phyloP scores from a whole-genome alignment of 75 land plant genomes.

The Isoetes taiwanensis region DNA sequence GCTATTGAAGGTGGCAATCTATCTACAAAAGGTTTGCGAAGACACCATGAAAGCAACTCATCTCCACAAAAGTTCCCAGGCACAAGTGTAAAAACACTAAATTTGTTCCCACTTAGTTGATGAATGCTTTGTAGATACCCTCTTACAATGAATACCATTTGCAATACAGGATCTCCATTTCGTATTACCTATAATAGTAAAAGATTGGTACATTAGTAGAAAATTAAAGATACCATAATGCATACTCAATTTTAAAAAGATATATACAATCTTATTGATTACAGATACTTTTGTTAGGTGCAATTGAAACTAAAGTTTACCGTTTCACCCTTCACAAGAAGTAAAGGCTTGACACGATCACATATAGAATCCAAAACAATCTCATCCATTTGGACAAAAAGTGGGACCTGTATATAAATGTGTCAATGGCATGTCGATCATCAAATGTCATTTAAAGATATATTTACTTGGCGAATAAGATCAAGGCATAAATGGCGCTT shows the following conservation, averaged over 20 bases:
- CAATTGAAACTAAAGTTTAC: background rate
- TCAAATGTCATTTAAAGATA: background rate
- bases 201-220: too few relatives aligned
- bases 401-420: background rate
- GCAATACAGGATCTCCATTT: background rate
- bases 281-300: too few relatives aligned
- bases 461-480: background rate
- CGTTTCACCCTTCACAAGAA: background rate
- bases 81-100: background rate
- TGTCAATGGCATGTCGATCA: background rate
- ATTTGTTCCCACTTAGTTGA: background rate
- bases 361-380: background rate
- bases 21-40: background rate
- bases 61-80: slow-evolving; percentile 7
- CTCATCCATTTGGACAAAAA: slow-evolving; percentile 1
- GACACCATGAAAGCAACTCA: background rate
- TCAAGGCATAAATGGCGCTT: background rate
- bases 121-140: background rate
- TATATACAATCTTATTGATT: too few relatives aligned
- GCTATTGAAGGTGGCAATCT: slow-evolving; percentile 7
- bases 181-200: background rate
- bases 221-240: too few relatives aligned
- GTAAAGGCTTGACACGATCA: background rate
- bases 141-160: background rate
- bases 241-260: background rate